phyloP scores from a whole-genome alignment of 176 grass and related monocot species.

The Chloris gayana region DNA sequence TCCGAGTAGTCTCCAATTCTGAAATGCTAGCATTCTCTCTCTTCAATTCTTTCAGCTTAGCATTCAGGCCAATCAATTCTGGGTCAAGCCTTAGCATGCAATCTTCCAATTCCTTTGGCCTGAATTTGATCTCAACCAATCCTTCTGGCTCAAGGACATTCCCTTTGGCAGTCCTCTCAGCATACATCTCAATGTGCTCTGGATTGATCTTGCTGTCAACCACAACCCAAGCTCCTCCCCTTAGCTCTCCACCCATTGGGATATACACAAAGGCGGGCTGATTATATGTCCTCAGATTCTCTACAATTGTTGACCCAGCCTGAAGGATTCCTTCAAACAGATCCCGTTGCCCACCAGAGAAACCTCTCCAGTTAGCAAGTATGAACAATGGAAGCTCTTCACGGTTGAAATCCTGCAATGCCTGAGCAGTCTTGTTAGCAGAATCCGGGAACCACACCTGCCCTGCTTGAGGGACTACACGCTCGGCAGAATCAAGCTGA shows the following conservation, averaged over 20 bases:
- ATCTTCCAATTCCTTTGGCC: conserved; percentile 79
- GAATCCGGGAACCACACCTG: conserved; percentile 99
- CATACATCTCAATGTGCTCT: conserved; percentile 97
- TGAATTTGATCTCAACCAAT: conserved; percentile 94
- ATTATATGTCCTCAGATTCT: conserved; percentile 92
- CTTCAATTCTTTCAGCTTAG: conserved; percentile 66
- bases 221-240: conserved; percentile 98
- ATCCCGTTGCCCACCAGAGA: conserved; percentile 97
- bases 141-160: conserved; percentile 97
- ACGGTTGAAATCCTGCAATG: conserved; percentile 88
- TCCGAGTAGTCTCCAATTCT: conserved; percentile 55
- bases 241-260: conserved; percentile 86
- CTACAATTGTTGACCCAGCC: conserved; percentile 94
- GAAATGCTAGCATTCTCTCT: conserved; percentile 30
- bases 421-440: conserved; percentile 93
- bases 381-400: conserved; percentile 96
- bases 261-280: conserved; percentile 98
- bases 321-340: conserved; percentile 99
- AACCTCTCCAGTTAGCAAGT: conserved; percentile 98
- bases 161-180: conserved; percentile 79
- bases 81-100: conserved; percentile 92
- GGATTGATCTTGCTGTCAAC: conserved; percentile 99
- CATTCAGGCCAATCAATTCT: conserved; percentile 64
- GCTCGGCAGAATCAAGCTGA: conserved; percentile 91
- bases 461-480: conserved; percentile 91